These are phyloP conservation scores for Casaregolazyma lundiana DNA, from an alignment of 1,139 yeast species.

Conservation along the genomic window DNA sequence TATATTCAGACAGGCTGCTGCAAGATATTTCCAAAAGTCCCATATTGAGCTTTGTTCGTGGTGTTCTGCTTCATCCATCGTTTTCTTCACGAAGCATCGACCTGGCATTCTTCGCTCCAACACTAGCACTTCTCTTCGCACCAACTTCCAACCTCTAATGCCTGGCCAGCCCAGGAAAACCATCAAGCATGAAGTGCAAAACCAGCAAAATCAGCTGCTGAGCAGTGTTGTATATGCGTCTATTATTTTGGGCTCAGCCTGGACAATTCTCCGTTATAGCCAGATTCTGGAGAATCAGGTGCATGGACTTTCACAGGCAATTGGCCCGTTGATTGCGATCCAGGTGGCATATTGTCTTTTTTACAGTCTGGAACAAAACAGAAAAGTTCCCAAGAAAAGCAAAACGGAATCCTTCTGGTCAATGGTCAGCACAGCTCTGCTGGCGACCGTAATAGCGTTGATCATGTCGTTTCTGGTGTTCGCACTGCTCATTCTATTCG, in stretches of 20 bases:
- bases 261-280: slow-evolving; percentile 2
- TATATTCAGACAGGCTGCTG: too few species aligned
- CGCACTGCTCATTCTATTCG: slow-evolving; percentile 45
- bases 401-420: neutral
- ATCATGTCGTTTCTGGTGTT: slow-evolving; percentile 44
- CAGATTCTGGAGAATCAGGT: slow-evolving; percentile 11
- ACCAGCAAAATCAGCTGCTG: slow-evolving; percentile 1
- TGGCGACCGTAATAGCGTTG: slow-evolving; percentile 36
- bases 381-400: neutral
- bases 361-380: slow-evolving; percentile 22
- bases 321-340: slow-evolving; percentile 22
- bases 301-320: slow-evolving; percentile 23
- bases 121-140: neutral
- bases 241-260: neutral
- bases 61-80: too few species aligned
- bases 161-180: slow-evolving; percentile 4
- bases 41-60: too few species aligned
- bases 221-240: slow-evolving; percentile 6
- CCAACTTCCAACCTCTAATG: neutral
- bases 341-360: slow-evolving; percentile 27
- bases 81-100: too few species aligned
- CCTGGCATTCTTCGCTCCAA: neutral
- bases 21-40: too few species aligned
- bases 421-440: slow-evolving; percentile 23
- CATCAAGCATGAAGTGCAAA: neutral